phyloP scores from a whole-genome alignment of 352 stramenopile genomes.

The Phytophthora brassicae region DNA sequence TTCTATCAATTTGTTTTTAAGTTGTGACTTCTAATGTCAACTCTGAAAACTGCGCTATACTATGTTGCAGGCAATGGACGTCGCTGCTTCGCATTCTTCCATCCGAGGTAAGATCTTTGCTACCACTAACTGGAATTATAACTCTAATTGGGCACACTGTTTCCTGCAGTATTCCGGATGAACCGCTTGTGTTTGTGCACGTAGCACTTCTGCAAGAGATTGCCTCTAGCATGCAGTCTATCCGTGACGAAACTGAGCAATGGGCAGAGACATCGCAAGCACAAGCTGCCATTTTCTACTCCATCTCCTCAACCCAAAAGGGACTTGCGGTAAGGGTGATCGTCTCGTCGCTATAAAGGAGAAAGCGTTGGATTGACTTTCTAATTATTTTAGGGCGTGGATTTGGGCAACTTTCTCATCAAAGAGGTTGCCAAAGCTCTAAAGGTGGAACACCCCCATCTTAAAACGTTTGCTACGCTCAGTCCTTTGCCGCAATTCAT shows the following conservation, averaged over 20 bases:
- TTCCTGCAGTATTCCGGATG: constrained; percentile 67
- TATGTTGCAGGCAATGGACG: constrained; percentile 47
- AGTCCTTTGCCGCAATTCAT: constrained; percentile 94
- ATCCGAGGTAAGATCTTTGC: constrained; percentile 66
- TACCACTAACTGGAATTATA: neutral
- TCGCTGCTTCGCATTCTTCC: constrained; percentile 95
- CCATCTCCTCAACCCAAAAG: constrained; percentile 93
- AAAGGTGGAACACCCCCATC: constrained; percentile 61
- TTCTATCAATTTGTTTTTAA: neutral
- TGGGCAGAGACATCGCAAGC: constrained; percentile 59
- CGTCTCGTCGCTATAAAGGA: neutral
- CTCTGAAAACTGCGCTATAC: neutral
- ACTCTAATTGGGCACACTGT: constrained; percentile 2
- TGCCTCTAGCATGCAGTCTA: constrained; percentile 91
- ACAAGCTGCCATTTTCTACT: constrained; percentile 94
- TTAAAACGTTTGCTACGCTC: constrained; percentile 92
- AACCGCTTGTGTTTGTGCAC: constrained; percentile 95
- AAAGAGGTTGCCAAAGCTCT: constrained; percentile 92
- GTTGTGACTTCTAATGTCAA: neutral
- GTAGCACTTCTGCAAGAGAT: constrained; percentile 91
- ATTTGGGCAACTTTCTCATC: constrained; percentile 96
- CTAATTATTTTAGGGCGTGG: constrained; percentile 65
- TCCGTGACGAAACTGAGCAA: constrained; percentile 77
- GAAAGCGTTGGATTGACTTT: neutral
- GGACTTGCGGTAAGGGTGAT: constrained; percentile 63